These are phyloP conservation scores for Populus ilicifolia DNA, from an alignment of 345 rosid genomes.

Conservation along the genomic window DNA sequence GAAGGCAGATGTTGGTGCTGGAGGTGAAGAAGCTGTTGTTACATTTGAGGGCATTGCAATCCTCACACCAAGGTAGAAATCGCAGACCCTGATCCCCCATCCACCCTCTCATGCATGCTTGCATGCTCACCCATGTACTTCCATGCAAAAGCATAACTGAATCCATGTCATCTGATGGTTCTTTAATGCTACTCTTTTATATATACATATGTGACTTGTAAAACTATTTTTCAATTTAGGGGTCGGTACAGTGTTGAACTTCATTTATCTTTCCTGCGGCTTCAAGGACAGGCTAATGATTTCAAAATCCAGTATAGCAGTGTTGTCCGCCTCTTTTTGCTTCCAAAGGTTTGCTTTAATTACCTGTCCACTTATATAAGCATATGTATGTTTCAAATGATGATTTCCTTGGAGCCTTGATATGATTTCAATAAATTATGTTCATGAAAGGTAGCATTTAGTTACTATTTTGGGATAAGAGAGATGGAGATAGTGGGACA, in stretches of 20 bases:
- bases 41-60: slow-evolving; percentile 87
- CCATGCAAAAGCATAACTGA: not conserved
- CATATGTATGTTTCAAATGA: not conserved
- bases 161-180: not conserved
- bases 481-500: too few species aligned
- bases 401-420: not conserved
- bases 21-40: slow-evolving; percentile 87
- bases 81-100: not conserved
- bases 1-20: slow-evolving; percentile 86
- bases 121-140: not conserved
- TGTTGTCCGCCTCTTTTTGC: slow-evolving; percentile 91
- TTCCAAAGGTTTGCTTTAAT: slow-evolving; percentile 64
- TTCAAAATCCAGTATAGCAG: slow-evolving; percentile 98
- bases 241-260: slow-evolving; percentile 98
- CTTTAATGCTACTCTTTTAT: not conserved
- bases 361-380: not conserved
- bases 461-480: too few species aligned
- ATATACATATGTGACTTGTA: not conserved
- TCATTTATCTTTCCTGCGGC: slow-evolving; percentile 82
- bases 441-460: too few species aligned
- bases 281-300: slow-evolving; percentile 97
- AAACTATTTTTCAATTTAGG: slow-evolving; percentile 40
- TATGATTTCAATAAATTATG: not conserved
- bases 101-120: not conserved
- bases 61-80: slow-evolving; percentile 84